A percentile compares a stretch with the other conserved stretches of the same genome.
Conservation (phyloP, 768 basidiomycete species). For the Fomitopsis pulvina region DNA sequence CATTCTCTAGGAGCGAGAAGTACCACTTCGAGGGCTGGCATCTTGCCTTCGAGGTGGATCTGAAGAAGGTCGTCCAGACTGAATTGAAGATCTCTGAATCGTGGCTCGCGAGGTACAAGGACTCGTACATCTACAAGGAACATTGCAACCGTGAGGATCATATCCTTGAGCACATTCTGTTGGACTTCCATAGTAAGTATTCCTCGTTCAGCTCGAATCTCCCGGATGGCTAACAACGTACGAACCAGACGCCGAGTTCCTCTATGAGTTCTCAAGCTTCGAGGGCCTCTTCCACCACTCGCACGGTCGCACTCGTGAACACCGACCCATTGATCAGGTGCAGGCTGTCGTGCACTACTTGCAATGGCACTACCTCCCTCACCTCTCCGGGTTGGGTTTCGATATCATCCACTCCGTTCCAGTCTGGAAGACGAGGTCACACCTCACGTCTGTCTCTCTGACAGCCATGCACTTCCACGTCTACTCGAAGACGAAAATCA, state of each 20-base stretch:
- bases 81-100: conserved; percentile 10
- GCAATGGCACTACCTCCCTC: conserved; percentile 19
- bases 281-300: conserved; percentile 12
- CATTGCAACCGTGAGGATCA: conserved; percentile 9
- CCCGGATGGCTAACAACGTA: neutral
- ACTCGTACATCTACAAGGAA: conserved; percentile 11
- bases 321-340: conserved; percentile 16
- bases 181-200: conserved; percentile 20
- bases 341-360: conserved; percentile 20
- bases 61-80: conserved; percentile 16
- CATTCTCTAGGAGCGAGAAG: conserved; percentile 6
- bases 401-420: conserved; percentile 23
- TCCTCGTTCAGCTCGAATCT: neutral
- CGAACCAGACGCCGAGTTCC: conserved; percentile 17
- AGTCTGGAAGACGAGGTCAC: conserved; percentile 9
- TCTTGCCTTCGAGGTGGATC: conserved; percentile 23
- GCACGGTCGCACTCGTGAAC: conserved; percentile 2
- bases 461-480: conserved; percentile 18
- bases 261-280: conserved; percentile 21
- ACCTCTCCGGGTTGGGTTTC: conserved; percentile 13
- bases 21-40: conserved; percentile 21
- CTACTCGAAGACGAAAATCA: conserved; percentile 16
- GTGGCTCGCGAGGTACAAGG: conserved; percentile 9
- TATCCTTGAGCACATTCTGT: conserved; percentile 15
- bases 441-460: conserved; percentile 3